A percentile compares a stretch with the other conserved stretches of the same genome.
phyloP scores from a whole-genome alignment of 2,329 filamentous ascomycete genomes.

The Amesomyces nigricolor region DNA sequence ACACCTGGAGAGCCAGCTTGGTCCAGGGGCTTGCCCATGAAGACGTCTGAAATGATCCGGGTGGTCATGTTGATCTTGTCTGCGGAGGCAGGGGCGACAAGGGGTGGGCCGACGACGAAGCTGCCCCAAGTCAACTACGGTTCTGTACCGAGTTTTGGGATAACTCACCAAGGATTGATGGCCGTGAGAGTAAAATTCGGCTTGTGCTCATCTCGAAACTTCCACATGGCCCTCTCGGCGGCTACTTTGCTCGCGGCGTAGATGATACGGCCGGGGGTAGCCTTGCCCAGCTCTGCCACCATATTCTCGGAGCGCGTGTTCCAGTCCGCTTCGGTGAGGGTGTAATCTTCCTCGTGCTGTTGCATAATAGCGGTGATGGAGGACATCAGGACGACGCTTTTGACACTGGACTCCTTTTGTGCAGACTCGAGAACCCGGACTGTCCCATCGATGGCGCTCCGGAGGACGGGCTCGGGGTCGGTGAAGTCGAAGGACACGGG shows the following conservation, averaged over 20 bases:
- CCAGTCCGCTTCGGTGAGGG: slow-evolving; percentile 28
- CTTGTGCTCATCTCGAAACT: slow-evolving; percentile 32
- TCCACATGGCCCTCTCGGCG: slow-evolving; percentile 32
- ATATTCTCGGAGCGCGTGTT: slow-evolving; percentile 18
- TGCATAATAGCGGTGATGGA: slow-evolving; percentile 18
- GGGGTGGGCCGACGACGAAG: slow-evolving; percentile 38
- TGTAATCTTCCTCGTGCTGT: slow-evolving; percentile 1
- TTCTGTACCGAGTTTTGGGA: too few relatives aligned
- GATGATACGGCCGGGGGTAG: slow-evolving; percentile 21
- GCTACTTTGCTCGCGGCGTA: slow-evolving; percentile 31
- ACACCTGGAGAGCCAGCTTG: slow-evolving; percentile 23
- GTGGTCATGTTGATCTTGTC: slow-evolving; percentile 33
- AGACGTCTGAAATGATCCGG: slow-evolving; percentile 7
- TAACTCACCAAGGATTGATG: slow-evolving; percentile 33
- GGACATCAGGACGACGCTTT: slow-evolving; percentile 28
- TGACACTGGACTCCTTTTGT: slow-evolving; percentile 17
- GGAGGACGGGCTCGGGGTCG: slow-evolving; percentile 24
- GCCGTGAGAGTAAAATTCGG: slow-evolving; percentile 36
- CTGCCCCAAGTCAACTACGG: slow-evolving; percentile 22
- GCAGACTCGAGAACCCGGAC: slow-evolving; percentile 21
- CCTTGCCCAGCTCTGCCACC: slow-evolving; percentile 18
- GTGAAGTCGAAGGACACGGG: slow-evolving; percentile 25
- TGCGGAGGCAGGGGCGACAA: slow-evolving; percentile 29
- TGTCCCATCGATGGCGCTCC: slow-evolving; percentile 21
- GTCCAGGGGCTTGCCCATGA: slow-evolving; percentile 16